These are phyloP conservation scores for Salix brachista DNA, from an alignment of 345 rosid species.

Conservation along the genomic window DNA sequence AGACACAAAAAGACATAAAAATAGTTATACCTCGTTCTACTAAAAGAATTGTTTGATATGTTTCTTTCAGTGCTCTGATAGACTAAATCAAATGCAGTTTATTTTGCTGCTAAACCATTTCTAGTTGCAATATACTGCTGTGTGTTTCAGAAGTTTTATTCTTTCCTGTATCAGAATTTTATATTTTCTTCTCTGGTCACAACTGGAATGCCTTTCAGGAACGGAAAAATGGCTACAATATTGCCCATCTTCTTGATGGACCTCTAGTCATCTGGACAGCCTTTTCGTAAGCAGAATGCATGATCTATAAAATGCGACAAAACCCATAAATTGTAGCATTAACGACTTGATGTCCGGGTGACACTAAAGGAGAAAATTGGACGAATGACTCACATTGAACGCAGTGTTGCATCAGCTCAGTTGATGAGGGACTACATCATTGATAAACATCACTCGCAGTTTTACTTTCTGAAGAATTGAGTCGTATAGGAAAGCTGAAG, in stretches of 20 bases:
- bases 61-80: too few species aligned
- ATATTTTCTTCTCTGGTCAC: background rate
- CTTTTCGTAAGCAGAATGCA: conserved; percentile 25
- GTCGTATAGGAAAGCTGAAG: background rate
- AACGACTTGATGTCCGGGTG: conserved; percentile 70
- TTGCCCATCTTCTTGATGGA: conserved; percentile 24
- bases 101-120: too few species aligned
- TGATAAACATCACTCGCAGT: conserved; percentile 30
- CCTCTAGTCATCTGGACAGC: conserved; percentile 22
- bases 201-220: background rate
- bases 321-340: conserved; percentile 51
- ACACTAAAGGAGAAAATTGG: conserved; percentile 81
- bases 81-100: too few species aligned
- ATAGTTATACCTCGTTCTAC: too few species aligned
- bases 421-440: conserved; percentile 65
- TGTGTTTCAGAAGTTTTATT: too few species aligned
- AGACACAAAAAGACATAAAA: too few species aligned
- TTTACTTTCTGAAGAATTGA: background rate
- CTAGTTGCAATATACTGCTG: too few species aligned
- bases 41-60: too few species aligned
- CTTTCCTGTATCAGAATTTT: background rate
- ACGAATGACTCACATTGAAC: conserved; percentile 88
- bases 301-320: conserved; percentile 67
- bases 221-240: conserved; percentile 23
- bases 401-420: conserved; percentile 59